Percentiles rank a stretch among this genome's conserved stretches.
Conservation (phyloP, 768 basidiomycete genomes). For the Auricularia sp. region DNA sequence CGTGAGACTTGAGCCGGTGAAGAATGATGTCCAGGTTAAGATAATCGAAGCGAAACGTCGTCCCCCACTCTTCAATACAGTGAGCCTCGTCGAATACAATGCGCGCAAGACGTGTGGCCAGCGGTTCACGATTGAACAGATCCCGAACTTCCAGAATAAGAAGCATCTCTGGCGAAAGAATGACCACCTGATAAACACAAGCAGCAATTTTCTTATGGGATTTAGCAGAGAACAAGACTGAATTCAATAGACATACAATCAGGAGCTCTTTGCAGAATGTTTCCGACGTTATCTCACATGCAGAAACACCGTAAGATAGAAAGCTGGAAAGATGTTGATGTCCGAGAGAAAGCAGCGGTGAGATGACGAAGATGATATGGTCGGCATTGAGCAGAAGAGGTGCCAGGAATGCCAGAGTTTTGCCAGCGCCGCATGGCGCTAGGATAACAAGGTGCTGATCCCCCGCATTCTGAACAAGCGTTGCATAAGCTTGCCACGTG, state of each 20-base stretch:
- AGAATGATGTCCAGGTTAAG: conserved; percentile 16
- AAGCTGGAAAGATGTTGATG: not conserved
- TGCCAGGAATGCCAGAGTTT: not conserved
- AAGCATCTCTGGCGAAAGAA: not conserved
- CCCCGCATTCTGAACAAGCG: not conserved
- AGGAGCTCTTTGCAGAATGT: not conserved
- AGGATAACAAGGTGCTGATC: not conserved
- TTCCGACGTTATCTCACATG: not conserved
- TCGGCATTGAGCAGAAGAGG: not conserved
- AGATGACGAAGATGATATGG: not conserved
- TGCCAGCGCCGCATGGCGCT: not conserved
- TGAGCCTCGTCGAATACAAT: conserved; percentile 33
- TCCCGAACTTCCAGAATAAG: not conserved
- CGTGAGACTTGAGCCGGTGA: conserved; percentile 19
- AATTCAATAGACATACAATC: not conserved
- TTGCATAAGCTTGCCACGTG: not conserved
- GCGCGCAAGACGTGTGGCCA: not conserved
- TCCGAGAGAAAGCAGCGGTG: not conserved
- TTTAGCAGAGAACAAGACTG: not conserved
- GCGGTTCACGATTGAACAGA: not conserved
- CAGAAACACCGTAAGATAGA: not conserved
- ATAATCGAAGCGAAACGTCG: conserved; percentile 28
- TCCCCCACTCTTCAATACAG: conserved; percentile 28
- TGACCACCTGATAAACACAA: not conserved
- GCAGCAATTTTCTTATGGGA: not conserved